phyloP scores from a whole-genome alignment of 2,329 filamentous ascomycete species.

The Alternaria alternata region DNA sequence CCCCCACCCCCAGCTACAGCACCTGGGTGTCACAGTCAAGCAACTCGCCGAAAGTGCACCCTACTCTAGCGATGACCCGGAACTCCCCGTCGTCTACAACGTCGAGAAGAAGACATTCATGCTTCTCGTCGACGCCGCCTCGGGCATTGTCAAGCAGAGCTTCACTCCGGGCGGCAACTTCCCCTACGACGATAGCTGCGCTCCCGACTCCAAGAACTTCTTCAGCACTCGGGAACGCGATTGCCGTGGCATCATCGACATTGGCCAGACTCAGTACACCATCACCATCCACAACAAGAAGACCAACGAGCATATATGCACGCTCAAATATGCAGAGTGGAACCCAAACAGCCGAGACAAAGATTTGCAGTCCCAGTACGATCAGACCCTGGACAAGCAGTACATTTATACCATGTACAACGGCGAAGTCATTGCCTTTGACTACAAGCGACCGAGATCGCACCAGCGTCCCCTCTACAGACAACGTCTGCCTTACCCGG shows the following conservation, averaged over 20 bases:
- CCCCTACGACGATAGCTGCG: conserved; percentile 78
- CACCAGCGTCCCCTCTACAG: conserved; percentile 43
- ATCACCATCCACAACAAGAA: conserved; percentile 82
- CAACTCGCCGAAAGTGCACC: conserved; percentile 84
- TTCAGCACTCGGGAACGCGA: conserved; percentile 64
- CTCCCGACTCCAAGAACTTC: conserved; percentile 63
- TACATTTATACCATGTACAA: conserved; percentile 91
- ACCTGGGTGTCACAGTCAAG: conserved; percentile 80
- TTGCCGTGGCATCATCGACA: conserved; percentile 79
- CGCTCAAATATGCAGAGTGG: conserved; percentile 94
- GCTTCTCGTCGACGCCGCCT: conserved; percentile 87
- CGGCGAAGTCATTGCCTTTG: conserved; percentile 82
- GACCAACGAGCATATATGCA: conserved; percentile 80
- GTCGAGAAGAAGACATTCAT: conserved; percentile 91
- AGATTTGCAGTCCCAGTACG: conserved; percentile 86
- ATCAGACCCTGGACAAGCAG: conserved; percentile 79
- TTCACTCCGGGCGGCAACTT: conserved; percentile 79
- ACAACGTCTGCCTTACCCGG: conserved; percentile 76
- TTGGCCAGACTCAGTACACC: conserved; percentile 89
- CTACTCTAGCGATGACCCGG: conserved; percentile 73
- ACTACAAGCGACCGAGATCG: conserved; percentile 63
- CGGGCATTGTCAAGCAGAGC: conserved; percentile 80
- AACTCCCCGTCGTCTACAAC: conserved; percentile 80
- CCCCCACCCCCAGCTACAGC: conserved; percentile 66
- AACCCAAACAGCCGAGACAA: conserved; percentile 88